Evolutionary conservation across 2,329 filamentous ascomycete species (phyloP).

Genomic region (Calonectria pseudoturangicola): DNA sequence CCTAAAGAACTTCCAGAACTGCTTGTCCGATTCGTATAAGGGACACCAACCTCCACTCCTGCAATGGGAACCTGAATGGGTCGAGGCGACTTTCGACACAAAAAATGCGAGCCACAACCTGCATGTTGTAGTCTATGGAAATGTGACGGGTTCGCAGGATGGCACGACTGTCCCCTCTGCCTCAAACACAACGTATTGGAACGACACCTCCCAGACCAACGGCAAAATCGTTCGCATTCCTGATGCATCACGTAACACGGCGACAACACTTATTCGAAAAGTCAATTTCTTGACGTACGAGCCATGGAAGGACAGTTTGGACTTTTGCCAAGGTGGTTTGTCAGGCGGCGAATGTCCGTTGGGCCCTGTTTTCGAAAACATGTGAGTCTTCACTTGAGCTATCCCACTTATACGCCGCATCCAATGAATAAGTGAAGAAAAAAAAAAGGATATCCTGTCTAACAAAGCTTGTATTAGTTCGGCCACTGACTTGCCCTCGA

Average conservation of each 20-base stretch:
- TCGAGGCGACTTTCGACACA: conserved; percentile 84
- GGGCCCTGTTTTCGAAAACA: conserved; percentile 78
- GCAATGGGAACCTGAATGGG: conserved; percentile 86
- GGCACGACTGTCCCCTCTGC: conserved; percentile 75
- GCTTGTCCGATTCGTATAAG: conserved; percentile 78
- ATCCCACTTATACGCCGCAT: neutral
- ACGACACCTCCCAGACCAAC: conserved; percentile 73
- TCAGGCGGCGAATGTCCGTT: conserved; percentile 85
- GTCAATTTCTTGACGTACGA: conserved; percentile 87
- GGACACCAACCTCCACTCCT: conserved; percentile 75
- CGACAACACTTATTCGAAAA: conserved; percentile 83
- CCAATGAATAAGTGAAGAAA: neutral
- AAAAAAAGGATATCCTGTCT: conserved; percentile 37
- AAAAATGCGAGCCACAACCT: conserved; percentile 77
- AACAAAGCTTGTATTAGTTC: conserved; percentile 51
- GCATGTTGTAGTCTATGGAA: conserved; percentile 89
- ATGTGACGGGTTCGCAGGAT: conserved; percentile 85
- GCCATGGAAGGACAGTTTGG: conserved; percentile 72
- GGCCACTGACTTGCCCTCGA: conserved; percentile 77
- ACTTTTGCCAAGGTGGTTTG: conserved; percentile 80
- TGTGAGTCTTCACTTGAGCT: conserved; percentile 58
- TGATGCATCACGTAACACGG: conserved; percentile 70
- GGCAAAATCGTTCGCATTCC: conserved; percentile 87
- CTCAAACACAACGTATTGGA: conserved; percentile 75
- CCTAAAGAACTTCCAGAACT: conserved; percentile 86